These are phyloP conservation scores for Saccharomycopsis phalli DNA, from an alignment of 1,139 yeast genomes.

Conservation along the genomic window DNA sequence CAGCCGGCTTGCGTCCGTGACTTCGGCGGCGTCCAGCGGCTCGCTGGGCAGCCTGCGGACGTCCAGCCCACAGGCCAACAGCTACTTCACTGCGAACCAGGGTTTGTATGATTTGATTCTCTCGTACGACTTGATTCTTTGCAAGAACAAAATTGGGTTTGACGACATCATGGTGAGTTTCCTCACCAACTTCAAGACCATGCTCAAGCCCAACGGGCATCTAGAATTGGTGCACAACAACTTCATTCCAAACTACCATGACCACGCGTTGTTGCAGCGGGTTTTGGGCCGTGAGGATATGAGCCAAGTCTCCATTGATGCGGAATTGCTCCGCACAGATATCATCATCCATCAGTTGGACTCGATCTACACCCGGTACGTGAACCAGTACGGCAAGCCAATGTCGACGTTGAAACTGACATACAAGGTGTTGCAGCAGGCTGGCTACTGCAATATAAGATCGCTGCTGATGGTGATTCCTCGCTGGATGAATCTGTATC, in stretches of 20 bases:
- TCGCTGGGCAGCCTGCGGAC: not conserved
- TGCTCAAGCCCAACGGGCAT: not conserved
- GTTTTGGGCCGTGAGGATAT: not conserved
- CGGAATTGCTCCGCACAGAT: not conserved
- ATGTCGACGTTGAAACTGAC: not conserved
- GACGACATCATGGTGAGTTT: not conserved
- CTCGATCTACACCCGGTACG: not conserved
- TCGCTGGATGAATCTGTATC: not conserved
- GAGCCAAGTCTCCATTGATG: not conserved
- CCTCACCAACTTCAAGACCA: not conserved
- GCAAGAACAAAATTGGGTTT: not conserved
- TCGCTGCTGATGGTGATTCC: not conserved
- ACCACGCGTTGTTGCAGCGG: not conserved
- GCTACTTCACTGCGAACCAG: not conserved
- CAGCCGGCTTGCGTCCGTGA: not conserved
- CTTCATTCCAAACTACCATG: not conserved
- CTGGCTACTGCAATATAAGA: not conserved
- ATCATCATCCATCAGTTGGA: not conserved
- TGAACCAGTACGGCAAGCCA: not conserved
- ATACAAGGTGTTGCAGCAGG: not conserved
- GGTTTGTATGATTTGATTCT: not conserved
- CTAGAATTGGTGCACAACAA: not conserved
- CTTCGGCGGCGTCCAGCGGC: not conserved
- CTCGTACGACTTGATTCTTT: not conserved
- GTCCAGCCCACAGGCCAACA: not conserved